phyloP scores from a whole-genome alignment of 2,329 filamentous ascomycete species.

The Tolypocladium nubicola region DNA sequence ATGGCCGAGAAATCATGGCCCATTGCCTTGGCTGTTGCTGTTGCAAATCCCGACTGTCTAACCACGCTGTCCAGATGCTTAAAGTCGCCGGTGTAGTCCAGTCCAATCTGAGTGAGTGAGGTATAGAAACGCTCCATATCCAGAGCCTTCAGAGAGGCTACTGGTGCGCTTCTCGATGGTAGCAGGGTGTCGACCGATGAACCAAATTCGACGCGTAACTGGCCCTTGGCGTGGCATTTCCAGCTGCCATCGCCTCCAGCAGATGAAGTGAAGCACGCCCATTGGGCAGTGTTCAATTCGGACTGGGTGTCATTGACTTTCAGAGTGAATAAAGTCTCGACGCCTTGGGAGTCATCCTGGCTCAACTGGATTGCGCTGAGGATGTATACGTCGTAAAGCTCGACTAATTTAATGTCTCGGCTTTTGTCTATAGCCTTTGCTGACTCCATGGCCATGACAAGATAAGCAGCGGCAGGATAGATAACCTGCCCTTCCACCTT shows the following conservation, averaged over 20 bases:
- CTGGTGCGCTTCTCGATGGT: background rate
- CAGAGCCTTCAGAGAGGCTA: background rate
- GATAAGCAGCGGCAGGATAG: slow-evolving; percentile 26
- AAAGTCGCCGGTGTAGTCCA: slow-evolving; percentile 1
- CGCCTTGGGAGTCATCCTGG: background rate
- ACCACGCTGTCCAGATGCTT: background rate
- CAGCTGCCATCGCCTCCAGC: background rate
- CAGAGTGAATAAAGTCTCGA: background rate
- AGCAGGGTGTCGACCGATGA: background rate
- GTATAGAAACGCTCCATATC: slow-evolving; percentile 1
- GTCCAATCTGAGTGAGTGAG: background rate
- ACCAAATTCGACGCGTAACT: background rate
- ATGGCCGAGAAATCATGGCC: background rate
- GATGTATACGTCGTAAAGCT: background rate
- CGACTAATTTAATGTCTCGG: background rate
- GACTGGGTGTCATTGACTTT: background rate
- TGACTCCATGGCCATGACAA: slow-evolving; percentile 18
- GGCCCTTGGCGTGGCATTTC: background rate
- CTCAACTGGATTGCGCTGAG: background rate
- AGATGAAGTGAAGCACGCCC: background rate
- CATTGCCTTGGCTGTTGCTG: background rate
- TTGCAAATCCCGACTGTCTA: background rate
- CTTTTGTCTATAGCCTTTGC: background rate
- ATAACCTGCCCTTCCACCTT: slow-evolving; percentile 13
- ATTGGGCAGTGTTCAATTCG: background rate